Conservation (phyloP, 2,329 filamentous ascomycete species). For the Metarhizium album region DNA sequence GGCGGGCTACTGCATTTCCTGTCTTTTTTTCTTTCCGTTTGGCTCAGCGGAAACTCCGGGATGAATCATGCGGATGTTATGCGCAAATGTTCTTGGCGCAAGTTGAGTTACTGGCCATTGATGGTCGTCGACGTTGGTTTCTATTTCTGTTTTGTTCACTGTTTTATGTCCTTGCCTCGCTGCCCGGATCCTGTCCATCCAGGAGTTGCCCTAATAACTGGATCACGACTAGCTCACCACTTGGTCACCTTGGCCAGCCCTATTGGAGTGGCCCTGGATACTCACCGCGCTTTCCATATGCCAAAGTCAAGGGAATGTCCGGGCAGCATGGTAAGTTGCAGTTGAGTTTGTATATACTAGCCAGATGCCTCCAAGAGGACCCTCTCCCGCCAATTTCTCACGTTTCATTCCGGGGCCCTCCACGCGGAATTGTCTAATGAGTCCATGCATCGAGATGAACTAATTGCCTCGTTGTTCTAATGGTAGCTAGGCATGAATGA, state of each 20-base stretch:
- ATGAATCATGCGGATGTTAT: constrained; percentile 21
- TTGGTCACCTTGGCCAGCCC: constrained; percentile 7
- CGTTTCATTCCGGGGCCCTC: neutral
- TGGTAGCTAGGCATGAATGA: neutral
- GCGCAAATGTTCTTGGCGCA: constrained; percentile 16
- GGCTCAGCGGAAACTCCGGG: constrained; percentile 12
- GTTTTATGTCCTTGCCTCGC: constrained; percentile 18
- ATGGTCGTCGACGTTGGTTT: neutral
- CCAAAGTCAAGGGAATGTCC: constrained; percentile 23
- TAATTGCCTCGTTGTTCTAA: neutral
- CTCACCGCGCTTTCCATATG: constrained; percentile 10
- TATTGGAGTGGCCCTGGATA: constrained; percentile 8
- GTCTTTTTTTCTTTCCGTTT: neutral
- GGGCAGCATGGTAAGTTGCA: constrained; percentile 43
- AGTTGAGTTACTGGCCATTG: constrained; percentile 10
- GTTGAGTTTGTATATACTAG: constrained; percentile 42
- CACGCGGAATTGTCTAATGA: neutral
- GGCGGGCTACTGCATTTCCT: constrained; percentile 8
- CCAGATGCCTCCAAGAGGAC: constrained; percentile 31
- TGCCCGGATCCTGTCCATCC: constrained; percentile 21
- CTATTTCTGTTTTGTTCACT: constrained; percentile 9
- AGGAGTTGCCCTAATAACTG: constrained; percentile 15
- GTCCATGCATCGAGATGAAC: neutral
- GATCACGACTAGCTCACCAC: constrained; percentile 10
- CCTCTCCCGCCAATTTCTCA: constrained; percentile 9